Conservation (phyloP, 179 eudicot genomes). For the Nepenthes alata region DNA sequence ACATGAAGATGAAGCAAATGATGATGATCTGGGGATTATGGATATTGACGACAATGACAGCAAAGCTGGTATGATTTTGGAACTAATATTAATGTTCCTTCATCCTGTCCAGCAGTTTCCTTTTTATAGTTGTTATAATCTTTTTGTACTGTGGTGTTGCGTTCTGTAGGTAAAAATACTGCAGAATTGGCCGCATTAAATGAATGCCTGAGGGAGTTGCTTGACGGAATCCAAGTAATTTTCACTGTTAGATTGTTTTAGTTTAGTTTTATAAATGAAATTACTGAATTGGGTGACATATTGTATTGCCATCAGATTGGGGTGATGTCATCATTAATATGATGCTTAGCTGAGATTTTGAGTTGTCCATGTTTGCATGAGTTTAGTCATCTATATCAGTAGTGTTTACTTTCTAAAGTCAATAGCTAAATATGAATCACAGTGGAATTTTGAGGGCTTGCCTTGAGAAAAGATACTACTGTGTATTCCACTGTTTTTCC, state of each 20-base stretch:
- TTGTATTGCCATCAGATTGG: neutral
- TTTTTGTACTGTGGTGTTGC: neutral
- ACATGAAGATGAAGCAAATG: constrained; percentile 44
- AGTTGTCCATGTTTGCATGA: too few relatives aligned
- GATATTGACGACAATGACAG: constrained; percentile 72
- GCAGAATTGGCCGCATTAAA: constrained; percentile 68
- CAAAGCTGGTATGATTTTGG: constrained; percentile 37
- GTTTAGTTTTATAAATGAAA: neutral
- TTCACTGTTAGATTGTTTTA: neutral
- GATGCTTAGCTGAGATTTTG: neutral
- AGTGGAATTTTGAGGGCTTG: too few relatives aligned
- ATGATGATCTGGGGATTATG: constrained; percentile 85
- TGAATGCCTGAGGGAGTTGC: constrained; percentile 81
- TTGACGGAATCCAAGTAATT: constrained; percentile 89
- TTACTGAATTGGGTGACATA: neutral
- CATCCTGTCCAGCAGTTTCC: neutral
- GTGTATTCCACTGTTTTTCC: too few relatives aligned
- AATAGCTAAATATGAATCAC: too few relatives aligned
- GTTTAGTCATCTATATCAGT: too few relatives aligned
- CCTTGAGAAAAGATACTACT: too few relatives aligned
- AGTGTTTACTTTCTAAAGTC: too few relatives aligned
- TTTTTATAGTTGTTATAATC: constrained; percentile 1
- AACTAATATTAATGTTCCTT: neutral
- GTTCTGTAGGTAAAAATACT: constrained; percentile 41
- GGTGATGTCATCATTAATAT: neutral